phyloP scores from a whole-genome alignment of 2,329 filamentous ascomycete genomes.

The Penicillium sp. region DNA sequence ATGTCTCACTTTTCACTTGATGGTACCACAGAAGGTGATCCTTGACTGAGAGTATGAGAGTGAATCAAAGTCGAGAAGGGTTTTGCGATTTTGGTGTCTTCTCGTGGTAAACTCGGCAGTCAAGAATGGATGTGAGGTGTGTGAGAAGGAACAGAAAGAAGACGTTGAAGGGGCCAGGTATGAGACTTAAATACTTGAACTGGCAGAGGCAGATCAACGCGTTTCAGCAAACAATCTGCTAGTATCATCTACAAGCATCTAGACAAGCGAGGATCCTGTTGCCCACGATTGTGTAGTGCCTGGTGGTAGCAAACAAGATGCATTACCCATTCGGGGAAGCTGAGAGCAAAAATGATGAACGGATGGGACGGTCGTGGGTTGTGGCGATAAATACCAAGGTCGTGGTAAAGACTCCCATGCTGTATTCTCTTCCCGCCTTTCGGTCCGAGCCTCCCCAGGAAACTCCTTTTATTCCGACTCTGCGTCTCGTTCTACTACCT shows the following conservation, averaged over 20 bases:
- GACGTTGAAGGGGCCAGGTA: background rate
- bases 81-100: no score
- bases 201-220: no score
- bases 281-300: background rate
- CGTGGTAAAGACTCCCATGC: no score
- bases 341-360: background rate
- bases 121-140: background rate
- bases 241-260: no score
- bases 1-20: background rate
- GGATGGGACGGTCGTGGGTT: no score
- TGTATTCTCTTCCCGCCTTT: background rate
- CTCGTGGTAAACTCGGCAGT: no score
- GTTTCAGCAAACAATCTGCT: no score
- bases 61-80: no score
- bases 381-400: background rate
- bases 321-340: no score
- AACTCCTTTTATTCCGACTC: background rate
- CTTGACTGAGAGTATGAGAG: no score
- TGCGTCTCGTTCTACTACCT: background rate
- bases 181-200: no score
- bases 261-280: background rate
- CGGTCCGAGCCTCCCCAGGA: background rate
- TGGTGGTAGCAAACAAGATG: background rate
- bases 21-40: no score
- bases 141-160: background rate